Conservation (phyloP, 2,329 filamentous ascomycete genomes). For the Helotiales sp. region DNA sequence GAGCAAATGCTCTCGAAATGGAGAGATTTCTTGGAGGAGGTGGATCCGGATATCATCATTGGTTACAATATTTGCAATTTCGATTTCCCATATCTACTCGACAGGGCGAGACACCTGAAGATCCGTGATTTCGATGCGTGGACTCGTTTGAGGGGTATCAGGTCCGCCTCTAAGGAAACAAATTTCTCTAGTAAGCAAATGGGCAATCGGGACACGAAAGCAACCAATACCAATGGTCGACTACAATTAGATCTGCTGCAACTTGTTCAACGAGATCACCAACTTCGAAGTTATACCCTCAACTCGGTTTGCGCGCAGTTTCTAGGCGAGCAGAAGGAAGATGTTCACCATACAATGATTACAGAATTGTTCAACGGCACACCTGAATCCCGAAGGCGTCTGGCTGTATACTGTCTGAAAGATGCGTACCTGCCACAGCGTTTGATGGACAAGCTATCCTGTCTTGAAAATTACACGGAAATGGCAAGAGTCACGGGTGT, state of each 20-base stretch:
- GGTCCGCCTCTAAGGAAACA: slow-evolving; percentile 74
- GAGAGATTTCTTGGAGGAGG: slow-evolving; percentile 86
- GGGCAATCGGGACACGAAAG: slow-evolving; percentile 92
- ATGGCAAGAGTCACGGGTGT: slow-evolving; percentile 99
- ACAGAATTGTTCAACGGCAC: slow-evolving; percentile 98
- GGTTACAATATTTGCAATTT: slow-evolving; percentile 99
- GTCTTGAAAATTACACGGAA: slow-evolving; percentile 98
- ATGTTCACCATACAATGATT: slow-evolving; percentile 99
- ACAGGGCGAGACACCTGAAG: slow-evolving; percentile 85
- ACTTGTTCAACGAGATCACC: slow-evolving; percentile 90
- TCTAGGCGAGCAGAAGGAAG: slow-evolving; percentile 95
- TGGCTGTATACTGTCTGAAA: slow-evolving; percentile 96
- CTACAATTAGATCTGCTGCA: slow-evolving; percentile 95
- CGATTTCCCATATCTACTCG: slow-evolving; percentile 94
- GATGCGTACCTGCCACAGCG: slow-evolving; percentile 95
- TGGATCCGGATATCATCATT: slow-evolving; percentile 96
- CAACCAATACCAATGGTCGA: slow-evolving; percentile 92
- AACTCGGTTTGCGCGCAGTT: slow-evolving; percentile 97
- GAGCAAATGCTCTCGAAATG: slow-evolving; percentile 90
- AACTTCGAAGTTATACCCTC: slow-evolving; percentile 93
- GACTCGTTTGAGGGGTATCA: slow-evolving; percentile 75
- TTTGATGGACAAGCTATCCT: slow-evolving; percentile 96
- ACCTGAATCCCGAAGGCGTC: slow-evolving; percentile 84
- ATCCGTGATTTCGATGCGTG: slow-evolving; percentile 82
- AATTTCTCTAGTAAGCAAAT: slow-evolving; percentile 98